Evolutionary conservation across 177 flowering plant genomes (phyloP).

Genomic region (Vitis hybrid): DNA sequence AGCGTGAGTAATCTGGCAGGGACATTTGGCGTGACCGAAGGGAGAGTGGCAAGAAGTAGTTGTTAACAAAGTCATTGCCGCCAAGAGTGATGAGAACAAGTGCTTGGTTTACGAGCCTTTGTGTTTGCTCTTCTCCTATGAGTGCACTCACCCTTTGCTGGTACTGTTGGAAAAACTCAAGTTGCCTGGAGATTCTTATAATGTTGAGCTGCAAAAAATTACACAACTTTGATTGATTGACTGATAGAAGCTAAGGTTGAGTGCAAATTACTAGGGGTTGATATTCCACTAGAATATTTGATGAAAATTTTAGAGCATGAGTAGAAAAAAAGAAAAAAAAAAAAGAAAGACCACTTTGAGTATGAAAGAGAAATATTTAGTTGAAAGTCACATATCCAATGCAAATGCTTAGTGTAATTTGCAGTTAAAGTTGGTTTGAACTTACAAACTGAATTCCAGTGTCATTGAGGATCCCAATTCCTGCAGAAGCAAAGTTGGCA

Average conservation of each 20-base stretch:
- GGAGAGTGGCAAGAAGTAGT: constrained; percentile 67
- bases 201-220: constrained; percentile 49
- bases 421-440: neutral
- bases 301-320: too few relatives aligned
- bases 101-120: constrained; percentile 45
- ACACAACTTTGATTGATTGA: constrained; percentile 2
- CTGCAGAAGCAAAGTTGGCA: constrained; percentile 89
- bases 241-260: neutral
- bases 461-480: constrained; percentile 76
- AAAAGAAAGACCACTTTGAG: neutral
- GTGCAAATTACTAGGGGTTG: too few relatives aligned
- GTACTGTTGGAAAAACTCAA: constrained; percentile 46
- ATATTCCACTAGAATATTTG: too few relatives aligned
- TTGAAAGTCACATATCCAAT: neutral
- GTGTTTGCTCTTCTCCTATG: constrained; percentile 37
- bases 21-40: constrained; percentile 54
- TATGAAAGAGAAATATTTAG: neutral
- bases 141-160: constrained; percentile 46
- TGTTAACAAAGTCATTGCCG: constrained; percentile 89
- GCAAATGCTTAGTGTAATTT: neutral
- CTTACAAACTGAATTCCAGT: constrained; percentile 83
- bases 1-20: constrained; percentile 44
- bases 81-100: constrained; percentile 71
- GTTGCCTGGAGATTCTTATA: constrained; percentile 48
- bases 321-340: neutral